Evolutionary conservation across 805 yeast species (phyloP), one percentile per base, ranked within the genome.

Genomic region (Jamesozyma gamospora): DNA sequence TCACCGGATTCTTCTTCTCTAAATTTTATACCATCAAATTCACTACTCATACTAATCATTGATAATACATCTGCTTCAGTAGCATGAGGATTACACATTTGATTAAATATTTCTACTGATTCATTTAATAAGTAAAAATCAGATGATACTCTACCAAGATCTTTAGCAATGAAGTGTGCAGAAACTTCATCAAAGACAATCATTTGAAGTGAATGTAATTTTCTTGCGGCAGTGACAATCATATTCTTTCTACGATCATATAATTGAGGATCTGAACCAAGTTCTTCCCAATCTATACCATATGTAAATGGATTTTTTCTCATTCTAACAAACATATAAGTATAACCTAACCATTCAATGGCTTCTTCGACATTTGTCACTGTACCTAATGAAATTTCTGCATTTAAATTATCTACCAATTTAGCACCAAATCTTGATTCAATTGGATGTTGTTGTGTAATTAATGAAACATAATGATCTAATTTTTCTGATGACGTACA

Each of bases 321-420:
- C 98, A 92, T 92, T 42, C 99, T 68, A 3, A 90, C 96, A 64
- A 75, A 80, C 74, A 92, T 69, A 55, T 92, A 92, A 0, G 98
- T 92, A 52, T 94, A 92, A 3, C 98, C 97, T n/a, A 92, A 67
- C 99, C 99, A 92, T 47, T 80, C 85, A 1, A 92, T 82, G 41
- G 88, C 99, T 63, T 92, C 98, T 25, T 84, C 94, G 10, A 92
- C 77, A 52, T 81, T 88, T 1, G 97, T 86, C 2, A 92, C 97
- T 0, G 94, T 88, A 2, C 99, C 99, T 15, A 92, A 62, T 0
- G 97, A 82, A 17, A 94, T 86, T 58, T 92, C 99, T 0, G 99
- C 99, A 59, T 94, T 94, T 54, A 92, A 67, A 49, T 90, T 92
- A 56, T 92, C 99, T 15, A 84, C 87, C 25, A 92, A 62, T 52